These are phyloP conservation scores for Metschnikowia orientalis DNA, from an alignment of 805 yeast genomes.

Conservation along the genomic window DNA sequence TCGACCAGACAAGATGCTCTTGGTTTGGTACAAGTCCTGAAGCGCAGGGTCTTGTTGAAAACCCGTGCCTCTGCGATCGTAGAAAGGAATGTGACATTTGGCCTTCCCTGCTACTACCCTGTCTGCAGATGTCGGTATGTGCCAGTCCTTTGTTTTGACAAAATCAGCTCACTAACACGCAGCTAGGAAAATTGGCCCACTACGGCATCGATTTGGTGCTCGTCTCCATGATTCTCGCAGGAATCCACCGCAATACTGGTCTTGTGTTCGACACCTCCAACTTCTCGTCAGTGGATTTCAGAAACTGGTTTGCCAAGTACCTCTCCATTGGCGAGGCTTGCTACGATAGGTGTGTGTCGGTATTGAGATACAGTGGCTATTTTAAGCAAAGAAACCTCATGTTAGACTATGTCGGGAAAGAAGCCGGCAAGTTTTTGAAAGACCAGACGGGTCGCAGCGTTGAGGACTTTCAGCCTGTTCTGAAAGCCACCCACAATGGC, in stretches of 20 bases:
- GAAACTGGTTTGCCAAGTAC: conserved; percentile 49
- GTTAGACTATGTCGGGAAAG: conserved; percentile 31
- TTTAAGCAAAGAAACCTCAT: conserved; percentile 45
- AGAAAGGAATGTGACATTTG: too few species aligned
- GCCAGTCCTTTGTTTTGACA: too few species aligned
- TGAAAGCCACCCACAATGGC: too few species aligned
- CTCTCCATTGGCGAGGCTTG: conserved; percentile 58
- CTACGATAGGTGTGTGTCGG: conserved; percentile 45
- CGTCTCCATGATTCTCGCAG: conserved; percentile 78
- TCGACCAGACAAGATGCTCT: too few species aligned
- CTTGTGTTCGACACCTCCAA: conserved; percentile 48
- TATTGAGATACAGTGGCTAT: conserved; percentile 45
- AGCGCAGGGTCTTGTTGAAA: too few species aligned
- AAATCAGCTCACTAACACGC: conserved; percentile 5
- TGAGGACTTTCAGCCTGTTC: conserved; percentile 15
- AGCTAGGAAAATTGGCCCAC: conserved; percentile 67
- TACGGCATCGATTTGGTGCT: conserved; percentile 73
- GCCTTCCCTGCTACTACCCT: neutral
- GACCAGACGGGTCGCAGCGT: conserved; percentile 25
- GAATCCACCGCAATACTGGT: conserved; percentile 81
- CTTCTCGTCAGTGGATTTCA: conserved; percentile 44
- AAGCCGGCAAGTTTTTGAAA: conserved; percentile 16
- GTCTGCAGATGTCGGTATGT: conserved; percentile 9
- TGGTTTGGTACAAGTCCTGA: too few species aligned
- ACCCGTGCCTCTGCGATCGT: too few species aligned